These are phyloP conservation scores for Monosporascus ibericus DNA, from an alignment of 2,329 filamentous ascomycete species.

Conservation along the genomic window DNA sequence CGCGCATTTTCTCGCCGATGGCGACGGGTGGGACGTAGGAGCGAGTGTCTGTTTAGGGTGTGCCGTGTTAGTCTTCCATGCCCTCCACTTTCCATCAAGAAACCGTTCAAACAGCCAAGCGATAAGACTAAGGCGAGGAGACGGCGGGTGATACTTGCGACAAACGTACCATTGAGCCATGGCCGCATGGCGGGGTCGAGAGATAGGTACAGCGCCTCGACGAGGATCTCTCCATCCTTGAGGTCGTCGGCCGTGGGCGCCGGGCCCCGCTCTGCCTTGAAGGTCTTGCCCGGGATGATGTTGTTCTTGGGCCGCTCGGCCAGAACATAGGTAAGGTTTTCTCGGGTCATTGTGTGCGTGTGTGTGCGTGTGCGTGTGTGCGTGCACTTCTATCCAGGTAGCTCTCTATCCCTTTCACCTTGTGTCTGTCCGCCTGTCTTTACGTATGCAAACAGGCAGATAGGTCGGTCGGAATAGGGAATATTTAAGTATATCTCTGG, in stretches of 20 bases:
- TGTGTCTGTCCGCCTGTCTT: too few species aligned
- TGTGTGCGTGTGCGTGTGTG: background rate
- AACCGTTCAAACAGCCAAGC: background rate
- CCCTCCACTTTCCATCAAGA: background rate
- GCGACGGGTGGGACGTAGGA: slow-evolving; percentile 65
- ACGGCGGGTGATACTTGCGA: too few species aligned
- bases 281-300: slow-evolving; percentile 62
- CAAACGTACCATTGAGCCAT: slow-evolving; percentile 53
- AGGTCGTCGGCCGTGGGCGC: slow-evolving; percentile 47
- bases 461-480: too few species aligned
- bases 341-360: slow-evolving; percentile 30
- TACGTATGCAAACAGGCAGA: too few species aligned
- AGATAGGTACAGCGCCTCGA: slow-evolving; percentile 57
- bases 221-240: slow-evolving; percentile 58
- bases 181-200: slow-evolving; percentile 73
- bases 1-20: slow-evolving; percentile 64
- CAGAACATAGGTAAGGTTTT: slow-evolving; percentile 50
- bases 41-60: slow-evolving; percentile 29
- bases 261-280: slow-evolving; percentile 45
- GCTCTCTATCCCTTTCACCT: too few species aligned
- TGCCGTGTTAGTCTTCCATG: background rate
- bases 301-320: slow-evolving; percentile 54
- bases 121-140: background rate
- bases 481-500: too few species aligned
- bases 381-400: background rate